phyloP scores from a whole-genome alignment of 257 asterid species.

The Nyctanthes arbortristis region DNA sequence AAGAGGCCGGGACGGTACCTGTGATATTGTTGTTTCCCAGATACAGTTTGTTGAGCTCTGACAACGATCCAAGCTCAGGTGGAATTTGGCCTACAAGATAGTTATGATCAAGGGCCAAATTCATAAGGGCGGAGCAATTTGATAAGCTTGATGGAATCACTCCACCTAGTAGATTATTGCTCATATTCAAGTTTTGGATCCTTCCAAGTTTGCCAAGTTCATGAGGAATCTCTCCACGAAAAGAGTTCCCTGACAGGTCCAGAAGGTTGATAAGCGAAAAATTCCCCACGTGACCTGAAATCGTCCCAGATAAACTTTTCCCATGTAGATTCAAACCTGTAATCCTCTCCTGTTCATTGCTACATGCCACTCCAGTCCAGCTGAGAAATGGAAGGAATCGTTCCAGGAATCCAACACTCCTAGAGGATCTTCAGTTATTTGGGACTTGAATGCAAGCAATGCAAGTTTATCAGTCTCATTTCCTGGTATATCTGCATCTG shows the following conservation, averaged over 20 bases:
- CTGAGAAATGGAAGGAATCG: constrained; percentile 28
- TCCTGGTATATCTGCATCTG: constrained; percentile 29
- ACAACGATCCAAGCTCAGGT: constrained; percentile 25
- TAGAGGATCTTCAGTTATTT: constrained; percentile 44
- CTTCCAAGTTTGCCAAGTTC: constrained; percentile 32
- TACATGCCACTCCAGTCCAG: constrained; percentile 53
- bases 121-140: constrained; percentile 10
- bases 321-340: constrained; percentile 36
- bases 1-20: constrained; percentile 44
- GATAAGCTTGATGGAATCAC: constrained; percentile 23
- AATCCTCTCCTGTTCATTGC: constrained; percentile 30
- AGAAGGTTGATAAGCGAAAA: constrained; percentile 39
- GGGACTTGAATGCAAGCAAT: constrained; percentile 46
- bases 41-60: constrained; percentile 28
- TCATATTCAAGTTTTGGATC: constrained; percentile 27
- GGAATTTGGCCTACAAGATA: constrained; percentile 23
- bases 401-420: constrained; percentile 43
- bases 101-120: constrained; percentile 24
- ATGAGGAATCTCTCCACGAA: constrained; percentile 30
- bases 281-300: constrained; percentile 46
- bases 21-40: constrained; percentile 51
- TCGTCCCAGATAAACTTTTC: constrained; percentile 29
- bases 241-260: constrained; percentile 32
- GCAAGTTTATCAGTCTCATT: constrained; percentile 41
- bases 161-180: constrained; percentile 22